phyloP scores from a whole-genome alignment of 1,284 basidiomycete genomes.

The Ustilago xerochloae region DNA sequence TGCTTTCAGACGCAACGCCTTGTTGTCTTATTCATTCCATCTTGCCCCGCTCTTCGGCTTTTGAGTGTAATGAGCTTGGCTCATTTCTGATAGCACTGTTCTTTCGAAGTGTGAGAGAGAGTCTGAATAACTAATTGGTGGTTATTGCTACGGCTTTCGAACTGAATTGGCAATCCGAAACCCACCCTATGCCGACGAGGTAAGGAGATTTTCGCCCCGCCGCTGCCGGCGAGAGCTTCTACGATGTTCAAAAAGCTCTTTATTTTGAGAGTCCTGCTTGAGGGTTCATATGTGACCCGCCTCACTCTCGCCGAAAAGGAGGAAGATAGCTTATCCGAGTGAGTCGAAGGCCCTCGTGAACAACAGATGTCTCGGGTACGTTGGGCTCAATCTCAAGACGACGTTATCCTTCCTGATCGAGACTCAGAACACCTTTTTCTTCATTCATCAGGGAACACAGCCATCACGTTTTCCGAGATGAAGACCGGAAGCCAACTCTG shows the following conservation, averaged over 20 bases:
- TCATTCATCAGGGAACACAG: too few relatives aligned
- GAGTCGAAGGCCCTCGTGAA: neutral
- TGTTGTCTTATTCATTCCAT: too few relatives aligned
- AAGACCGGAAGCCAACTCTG: too few relatives aligned
- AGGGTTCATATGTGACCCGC: too few relatives aligned
- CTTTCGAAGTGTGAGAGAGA: neutral
- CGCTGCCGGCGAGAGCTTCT: too few relatives aligned
- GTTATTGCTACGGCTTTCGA: constrained; percentile 9
- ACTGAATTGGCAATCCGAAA: neutral
- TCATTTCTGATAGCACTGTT: neutral
- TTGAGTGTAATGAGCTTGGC: neutral
- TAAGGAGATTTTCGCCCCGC: neutral
- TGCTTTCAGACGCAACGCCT: neutral
- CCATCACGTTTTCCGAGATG: too few relatives aligned
- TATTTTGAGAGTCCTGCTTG: too few relatives aligned
- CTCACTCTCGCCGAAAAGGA: too few relatives aligned
- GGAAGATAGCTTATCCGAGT: too few relatives aligned
- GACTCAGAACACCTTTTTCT: neutral
- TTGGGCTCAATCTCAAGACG: neutral
- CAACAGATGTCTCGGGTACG: neutral
- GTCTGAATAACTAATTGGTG: neutral
- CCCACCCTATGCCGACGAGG: neutral
- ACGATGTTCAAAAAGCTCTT: too few relatives aligned
- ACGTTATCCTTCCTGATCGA: neutral
- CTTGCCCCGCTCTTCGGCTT: neutral